Evolutionary conservation across 345 rosid genomes (phyloP).

Genomic region (Eutrema yunnanense): DNA sequence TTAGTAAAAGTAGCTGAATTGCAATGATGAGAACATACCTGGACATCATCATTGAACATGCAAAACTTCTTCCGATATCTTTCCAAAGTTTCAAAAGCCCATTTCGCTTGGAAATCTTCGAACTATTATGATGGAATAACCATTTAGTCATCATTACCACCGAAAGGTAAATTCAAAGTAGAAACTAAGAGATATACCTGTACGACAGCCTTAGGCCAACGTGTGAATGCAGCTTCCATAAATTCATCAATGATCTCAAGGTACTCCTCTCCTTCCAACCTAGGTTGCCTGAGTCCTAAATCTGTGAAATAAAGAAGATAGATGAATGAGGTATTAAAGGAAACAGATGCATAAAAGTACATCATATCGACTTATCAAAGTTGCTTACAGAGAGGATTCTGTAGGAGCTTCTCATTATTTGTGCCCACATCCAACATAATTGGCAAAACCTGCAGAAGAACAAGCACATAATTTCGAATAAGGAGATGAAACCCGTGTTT

Average conservation of each 20-base stretch:
- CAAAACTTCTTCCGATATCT: conserved; percentile 82
- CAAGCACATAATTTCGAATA: not conserved
- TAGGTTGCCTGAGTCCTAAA: conserved; percentile 82
- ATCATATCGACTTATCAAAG: not conserved
- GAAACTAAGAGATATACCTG: conserved; percentile 49
- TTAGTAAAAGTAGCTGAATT: not conserved
- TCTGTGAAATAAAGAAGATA: conserved; percentile 43
- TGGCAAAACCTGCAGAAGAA: conserved; percentile 66
- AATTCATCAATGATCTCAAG: conserved; percentile 85
- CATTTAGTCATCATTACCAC: conserved; percentile 25
- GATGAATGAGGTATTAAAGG: not conserved
- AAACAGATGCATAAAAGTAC: conserved; percentile 13
- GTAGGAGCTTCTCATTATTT: conserved; percentile 81
- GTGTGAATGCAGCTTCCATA: conserved; percentile 85
- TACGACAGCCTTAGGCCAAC: conserved; percentile 99
- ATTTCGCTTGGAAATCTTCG: conserved; percentile 96
- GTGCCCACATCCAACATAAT: conserved; percentile 96
- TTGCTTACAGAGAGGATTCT: conserved; percentile 83
- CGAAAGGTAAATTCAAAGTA: conserved; percentile 15
- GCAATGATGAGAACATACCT: conserved; percentile 43
- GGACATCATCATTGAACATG: conserved; percentile 98
- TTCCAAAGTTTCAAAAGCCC: conserved; percentile 95
- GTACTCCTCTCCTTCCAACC: conserved; percentile 95
- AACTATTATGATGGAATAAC: conserved; percentile 46
- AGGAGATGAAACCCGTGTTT: not conserved